Evolutionary conservation across 129 eudicot genomes (phyloP).

Genomic region (Centrapalus pauciflorus): DNA sequence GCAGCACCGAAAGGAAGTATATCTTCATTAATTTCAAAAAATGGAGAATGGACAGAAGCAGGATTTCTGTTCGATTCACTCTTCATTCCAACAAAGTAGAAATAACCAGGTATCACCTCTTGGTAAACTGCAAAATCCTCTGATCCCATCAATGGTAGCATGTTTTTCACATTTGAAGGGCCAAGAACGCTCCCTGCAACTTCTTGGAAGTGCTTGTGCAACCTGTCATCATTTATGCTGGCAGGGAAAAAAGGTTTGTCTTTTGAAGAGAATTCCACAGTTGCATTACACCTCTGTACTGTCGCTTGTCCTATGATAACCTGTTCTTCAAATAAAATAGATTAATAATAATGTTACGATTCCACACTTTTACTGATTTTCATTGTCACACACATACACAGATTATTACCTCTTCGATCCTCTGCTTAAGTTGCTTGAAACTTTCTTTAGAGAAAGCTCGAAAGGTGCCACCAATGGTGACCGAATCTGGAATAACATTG

Average conservation of each 20-base stretch:
- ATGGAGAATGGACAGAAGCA: constrained; percentile 56
- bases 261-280: constrained; percentile 54
- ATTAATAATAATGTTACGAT: neutral
- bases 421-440: constrained; percentile 66
- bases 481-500: constrained; percentile 97
- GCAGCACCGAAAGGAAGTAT: constrained; percentile 86
- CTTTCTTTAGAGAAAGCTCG: constrained; percentile 75
- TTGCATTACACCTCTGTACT: constrained; percentile 91
- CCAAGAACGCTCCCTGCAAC: constrained; percentile 70
- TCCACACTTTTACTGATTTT: neutral
- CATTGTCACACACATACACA: neutral
- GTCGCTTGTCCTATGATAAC: constrained; percentile 81
- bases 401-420: constrained; percentile 78
- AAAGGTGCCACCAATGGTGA: constrained; percentile 88
- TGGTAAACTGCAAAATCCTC: constrained; percentile 89
- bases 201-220: constrained; percentile 52
- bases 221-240: constrained; percentile 47
- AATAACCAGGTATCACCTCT: constrained; percentile 79
- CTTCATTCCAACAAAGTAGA: constrained; percentile 76
- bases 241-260: constrained; percentile 66
- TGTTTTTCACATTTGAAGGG: constrained; percentile 42
- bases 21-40: constrained; percentile 63
- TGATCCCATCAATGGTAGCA: constrained; percentile 80
- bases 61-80: constrained; percentile 42
- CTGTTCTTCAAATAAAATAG: constrained; percentile 34